phyloP scores from a whole-genome alignment of 2,329 filamentous ascomycete species.

The Teratosphaeria gauchensis region DNA sequence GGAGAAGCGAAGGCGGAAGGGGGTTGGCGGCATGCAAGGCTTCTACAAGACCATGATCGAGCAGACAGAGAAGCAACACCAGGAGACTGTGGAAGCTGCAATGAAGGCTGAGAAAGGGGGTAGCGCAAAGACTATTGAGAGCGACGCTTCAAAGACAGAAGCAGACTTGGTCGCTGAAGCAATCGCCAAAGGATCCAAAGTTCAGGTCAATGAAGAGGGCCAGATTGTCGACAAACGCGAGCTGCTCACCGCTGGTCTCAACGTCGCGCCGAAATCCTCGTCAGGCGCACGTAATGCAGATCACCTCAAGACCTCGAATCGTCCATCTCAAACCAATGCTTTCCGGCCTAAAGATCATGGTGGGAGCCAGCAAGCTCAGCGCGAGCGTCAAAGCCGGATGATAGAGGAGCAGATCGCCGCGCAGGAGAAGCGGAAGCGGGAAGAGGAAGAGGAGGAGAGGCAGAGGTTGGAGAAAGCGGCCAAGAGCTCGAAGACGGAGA shows the following conservation, averaged over 20 bases:
- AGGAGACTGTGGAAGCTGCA: conserved; percentile 59
- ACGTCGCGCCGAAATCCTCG: conserved; percentile 42
- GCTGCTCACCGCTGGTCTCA: conserved; percentile 64
- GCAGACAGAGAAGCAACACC: conserved; percentile 59
- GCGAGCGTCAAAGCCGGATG: conserved; percentile 70
- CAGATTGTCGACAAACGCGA: conserved; percentile 79
- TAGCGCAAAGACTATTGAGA: conserved; percentile 18
- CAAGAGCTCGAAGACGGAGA: conserved; percentile 70
- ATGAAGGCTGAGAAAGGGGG: conserved; percentile 32
- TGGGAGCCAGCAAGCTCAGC: conserved; percentile 50
- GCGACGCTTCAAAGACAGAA: conserved; percentile 35
- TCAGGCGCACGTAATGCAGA: conserved; percentile 17
- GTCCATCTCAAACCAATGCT: conserved; percentile 22
- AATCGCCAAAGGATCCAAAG: conserved; percentile 51
- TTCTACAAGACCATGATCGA: conserved; percentile 70
- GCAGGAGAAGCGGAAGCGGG: conserved; percentile 59
- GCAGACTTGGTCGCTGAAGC: conserved; percentile 59
- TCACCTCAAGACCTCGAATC: conserved; percentile 21
- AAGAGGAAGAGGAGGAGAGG: conserved; percentile 59
- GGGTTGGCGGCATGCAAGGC: conserved; percentile 52
- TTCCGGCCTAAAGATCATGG: conserved; percentile 5
- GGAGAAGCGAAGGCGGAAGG: conserved; percentile 54
- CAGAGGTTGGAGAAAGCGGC: conserved; percentile 52
- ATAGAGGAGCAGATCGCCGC: conserved; percentile 68
- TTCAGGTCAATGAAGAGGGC: conserved; percentile 71